Evolutionary conservation across 2,329 filamentous ascomycete species (phyloP), one percentile per base, ranked within the genome.

Genomic region (Magnaporthiopsis poae): DNA sequence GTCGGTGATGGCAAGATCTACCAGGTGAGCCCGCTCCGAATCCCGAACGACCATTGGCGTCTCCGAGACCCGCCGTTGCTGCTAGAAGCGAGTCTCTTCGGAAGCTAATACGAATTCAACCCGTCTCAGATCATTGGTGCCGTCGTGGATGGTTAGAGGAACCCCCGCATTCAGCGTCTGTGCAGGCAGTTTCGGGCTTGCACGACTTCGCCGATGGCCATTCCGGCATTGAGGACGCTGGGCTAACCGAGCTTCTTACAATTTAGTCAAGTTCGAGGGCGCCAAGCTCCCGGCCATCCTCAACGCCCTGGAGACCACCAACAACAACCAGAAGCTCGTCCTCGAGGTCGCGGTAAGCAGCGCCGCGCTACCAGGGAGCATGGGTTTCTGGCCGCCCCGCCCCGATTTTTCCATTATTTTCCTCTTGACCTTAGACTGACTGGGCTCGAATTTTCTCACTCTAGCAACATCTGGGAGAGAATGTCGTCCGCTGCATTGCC

Each of bases 391-490:
- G 39, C 3, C 13, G 33, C 62, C 13, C 31, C 12, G 15, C 25
- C 15, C 33, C 13, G 2, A 35, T 4, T 13, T 59, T 33, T 25
- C 63, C 61, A 36, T 52, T 76, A 3, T 18, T 46, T 18, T 18
- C 18, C 4, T 46, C 3, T 18, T 15, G 69, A 56, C 60, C 12
- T 56, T 60, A 65, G 65, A 60, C 67, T 39, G 12, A 66, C 60
- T 27, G 35, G 29, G 62, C 8, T 39, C 61, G 59, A 66, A 65
- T 11, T 65, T 69, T 75, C 72, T 62, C 35, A 59, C 69, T 65
- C 73, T 75, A 97, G 92, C 95, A 99, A 97, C 95, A 98, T 88
- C 84, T 99, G 82, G 95, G 95, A 85, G 91, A 99, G 86, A 96
- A 92, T 86, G 91, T 97, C 79, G 95, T 99, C 81, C 90, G 95